phyloP scores from a whole-genome alignment of 2,329 filamentous ascomycete genomes.

The Sclerotinia trifoliorum region DNA sequence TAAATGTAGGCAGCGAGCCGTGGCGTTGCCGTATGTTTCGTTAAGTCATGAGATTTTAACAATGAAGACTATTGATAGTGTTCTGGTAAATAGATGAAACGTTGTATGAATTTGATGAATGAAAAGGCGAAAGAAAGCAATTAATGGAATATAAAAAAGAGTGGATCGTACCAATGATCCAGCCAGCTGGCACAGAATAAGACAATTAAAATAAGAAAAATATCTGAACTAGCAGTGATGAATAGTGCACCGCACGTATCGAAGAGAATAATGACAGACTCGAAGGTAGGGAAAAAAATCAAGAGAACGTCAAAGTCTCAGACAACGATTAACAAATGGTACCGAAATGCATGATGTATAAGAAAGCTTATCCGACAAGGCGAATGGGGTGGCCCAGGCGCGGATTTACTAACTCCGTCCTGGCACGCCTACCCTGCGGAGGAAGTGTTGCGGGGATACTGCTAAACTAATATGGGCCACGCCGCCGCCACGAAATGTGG shows the following conservation, averaged over 20 bases:
- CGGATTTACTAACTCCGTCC: conserved; percentile 33
- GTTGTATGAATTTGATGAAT: conserved; percentile 20
- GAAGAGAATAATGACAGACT: conserved; percentile 35
- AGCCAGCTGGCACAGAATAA: conserved; percentile 37
- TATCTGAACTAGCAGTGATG: conserved; percentile 40
- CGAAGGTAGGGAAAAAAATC: conserved; percentile 27
- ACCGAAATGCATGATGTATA: conserved; percentile 40
- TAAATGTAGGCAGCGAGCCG: conserved; percentile 37
- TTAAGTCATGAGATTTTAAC: conserved; percentile 39
- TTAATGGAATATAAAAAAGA: conserved; percentile 25
- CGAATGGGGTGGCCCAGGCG: conserved; percentile 32
- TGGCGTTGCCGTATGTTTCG: conserved; percentile 35
- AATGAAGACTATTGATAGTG: conserved; percentile 21
- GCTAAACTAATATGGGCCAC: conserved; percentile 23
- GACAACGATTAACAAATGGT: conserved; percentile 29
- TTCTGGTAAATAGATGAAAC: conserved; percentile 25
- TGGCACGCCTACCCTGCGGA: conserved; percentile 23
- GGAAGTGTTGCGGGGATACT: conserved; percentile 20
- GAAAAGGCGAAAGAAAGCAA: conserved; percentile 17
- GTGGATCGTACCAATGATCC: conserved; percentile 36
- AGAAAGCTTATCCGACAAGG: conserved; percentile 27
- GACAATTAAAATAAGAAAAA: conserved; percentile 31
- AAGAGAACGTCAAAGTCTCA: conserved; percentile 32
- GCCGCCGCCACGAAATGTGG: conserved; percentile 24
- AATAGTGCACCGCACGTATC: conserved; percentile 34